These are phyloP conservation scores for Wickerhamomyces strasburgensis DNA, from an alignment of 805 yeast species.

Conservation along the genomic window DNA sequence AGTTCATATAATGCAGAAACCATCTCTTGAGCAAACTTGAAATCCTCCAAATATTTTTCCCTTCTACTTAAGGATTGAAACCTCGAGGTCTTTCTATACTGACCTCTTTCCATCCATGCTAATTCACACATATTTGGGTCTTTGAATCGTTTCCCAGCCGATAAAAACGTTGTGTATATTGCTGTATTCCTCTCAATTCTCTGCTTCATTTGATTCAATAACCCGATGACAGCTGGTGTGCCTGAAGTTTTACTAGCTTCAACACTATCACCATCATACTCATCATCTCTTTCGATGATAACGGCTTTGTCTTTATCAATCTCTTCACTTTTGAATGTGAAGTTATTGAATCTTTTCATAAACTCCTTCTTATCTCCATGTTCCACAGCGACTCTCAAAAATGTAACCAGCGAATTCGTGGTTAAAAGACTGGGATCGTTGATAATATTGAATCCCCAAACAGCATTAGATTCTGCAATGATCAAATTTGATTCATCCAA, in stretches of 20 bases:
- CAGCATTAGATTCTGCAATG: conserved; percentile 71
- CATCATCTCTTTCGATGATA: conserved; percentile 16
- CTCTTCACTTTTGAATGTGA: conserved; percentile 30
- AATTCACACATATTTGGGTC: conserved; percentile 55
- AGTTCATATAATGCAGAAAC: conserved; percentile 51
- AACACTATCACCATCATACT: conserved; percentile 8
- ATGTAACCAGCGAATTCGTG: conserved; percentile 42
- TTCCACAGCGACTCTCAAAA: conserved; percentile 41
- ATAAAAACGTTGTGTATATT: conserved; percentile 18
- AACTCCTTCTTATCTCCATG: conserved; percentile 34
- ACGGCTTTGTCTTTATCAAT: conserved; percentile 4
- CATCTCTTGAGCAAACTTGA: conserved; percentile 70
- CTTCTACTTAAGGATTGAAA: conserved; percentile 40
- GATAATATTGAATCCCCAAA: conserved; percentile 54
- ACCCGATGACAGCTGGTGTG: conserved; percentile 12
- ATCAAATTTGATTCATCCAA: conserved; percentile 39
- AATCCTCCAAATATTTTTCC: conserved; percentile 45
- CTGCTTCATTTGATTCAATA: conserved; percentile 5
- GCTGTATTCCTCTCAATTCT: conserved; percentile 18
- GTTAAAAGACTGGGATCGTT: conserved; percentile 40
- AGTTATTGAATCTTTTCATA: conserved; percentile 29
- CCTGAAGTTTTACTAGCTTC: conserved; percentile 12
- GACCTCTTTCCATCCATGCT: conserved; percentile 78
- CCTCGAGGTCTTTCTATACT: conserved; percentile 47
- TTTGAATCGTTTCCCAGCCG: conserved; percentile 55